A percentile compares a stretch with the other conserved stretches of the same genome.
phyloP scores from a whole-genome alignment of 2,329 filamentous ascomycete species.

The Hypocrella siamensis region DNA sequence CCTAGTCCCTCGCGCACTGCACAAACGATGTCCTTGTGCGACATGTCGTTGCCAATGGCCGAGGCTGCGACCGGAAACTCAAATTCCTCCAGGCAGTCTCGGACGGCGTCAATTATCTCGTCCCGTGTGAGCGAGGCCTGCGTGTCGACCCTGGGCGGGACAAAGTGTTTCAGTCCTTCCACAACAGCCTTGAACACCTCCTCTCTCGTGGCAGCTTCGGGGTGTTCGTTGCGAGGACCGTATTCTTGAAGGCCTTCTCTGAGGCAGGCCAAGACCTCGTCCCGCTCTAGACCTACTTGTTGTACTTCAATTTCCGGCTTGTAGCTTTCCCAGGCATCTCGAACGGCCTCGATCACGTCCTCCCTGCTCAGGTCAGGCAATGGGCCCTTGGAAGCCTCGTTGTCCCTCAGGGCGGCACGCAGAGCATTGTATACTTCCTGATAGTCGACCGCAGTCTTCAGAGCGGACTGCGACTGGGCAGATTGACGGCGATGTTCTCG shows the following conservation, averaged over 20 bases:
- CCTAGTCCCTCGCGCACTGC: conserved; percentile 46
- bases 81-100: conserved; percentile 75
- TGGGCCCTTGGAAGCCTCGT: conserved; percentile 26
- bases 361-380: conserved; percentile 48
- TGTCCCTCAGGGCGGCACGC: conserved; percentile 55
- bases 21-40: conserved; percentile 45
- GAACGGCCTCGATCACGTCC: conserved; percentile 73
- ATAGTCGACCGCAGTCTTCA: conserved; percentile 50
- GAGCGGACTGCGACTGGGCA: conserved; percentile 44
- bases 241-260: conserved; percentile 75
- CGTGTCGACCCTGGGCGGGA: conserved; percentile 55
- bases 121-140: conserved; percentile 59
- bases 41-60: conserved; percentile 35
- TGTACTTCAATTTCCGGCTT: conserved; percentile 87
- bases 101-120: conserved; percentile 69
- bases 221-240: conserved; percentile 33
- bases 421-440: conserved; percentile 78
- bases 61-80: conserved; percentile 50
- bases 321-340: conserved; percentile 85
- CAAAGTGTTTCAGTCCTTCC: conserved; percentile 71
- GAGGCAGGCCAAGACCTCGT: conserved; percentile 77
- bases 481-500: conserved; percentile 59
- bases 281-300: conserved; percentile 76
- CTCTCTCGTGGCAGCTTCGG: conserved; percentile 55
- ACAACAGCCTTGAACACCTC: conserved; percentile 76